Evolutionary conservation across 768 basidiomycete species (phyloP), one percentile per base, ranked within the genome.

Genomic region (Rickenella mellea): DNA sequence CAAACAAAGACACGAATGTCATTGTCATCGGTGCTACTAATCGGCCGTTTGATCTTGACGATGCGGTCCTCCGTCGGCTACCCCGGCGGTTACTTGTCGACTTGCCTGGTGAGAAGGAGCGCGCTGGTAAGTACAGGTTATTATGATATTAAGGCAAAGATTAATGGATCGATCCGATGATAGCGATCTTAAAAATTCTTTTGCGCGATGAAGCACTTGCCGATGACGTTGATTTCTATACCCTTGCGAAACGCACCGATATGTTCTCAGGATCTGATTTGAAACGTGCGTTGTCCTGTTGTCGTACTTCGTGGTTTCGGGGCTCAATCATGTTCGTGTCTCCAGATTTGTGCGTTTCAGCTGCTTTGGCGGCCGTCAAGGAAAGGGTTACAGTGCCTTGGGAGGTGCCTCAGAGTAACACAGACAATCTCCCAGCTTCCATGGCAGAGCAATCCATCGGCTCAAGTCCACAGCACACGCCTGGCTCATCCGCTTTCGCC

Each of bases 21-120:
- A 82, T 94, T 43, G 81, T 97, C 38, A 90, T 97, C 40, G 92
- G 93, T 29, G 92, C 92, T 2, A 96, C 93, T 2, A 97, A 97
- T 59, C 63, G 92, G 49, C 88, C 88, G 1, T 91, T 89, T 52
- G 88, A 91, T 54, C 64, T 91, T 25, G 88, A 91, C 54, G 92
- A 96, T 60, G 92, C 93, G 12, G 86, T 97, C 7, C 67, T 97
- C 17, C 77, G 92, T 40, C 80, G 92, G 20, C 63, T 97, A 29
- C 92, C 92, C 10, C 78, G 92, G 25, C 73, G 93, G 32, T 56
- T 97, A 41, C 65, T 96, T 40, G 80, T 97, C 21, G 92, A 97
- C 61, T 67, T 97, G 38, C 92, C 92, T 0, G 88, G 86, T 4
- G 78, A 80, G 53, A 80, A 73, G 52, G 92, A 92, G 55, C 75